Base-by-base conservation (phyloP, 2,329 filamentous ascomycete species). In the Achaetomium macrosporum region DNA sequence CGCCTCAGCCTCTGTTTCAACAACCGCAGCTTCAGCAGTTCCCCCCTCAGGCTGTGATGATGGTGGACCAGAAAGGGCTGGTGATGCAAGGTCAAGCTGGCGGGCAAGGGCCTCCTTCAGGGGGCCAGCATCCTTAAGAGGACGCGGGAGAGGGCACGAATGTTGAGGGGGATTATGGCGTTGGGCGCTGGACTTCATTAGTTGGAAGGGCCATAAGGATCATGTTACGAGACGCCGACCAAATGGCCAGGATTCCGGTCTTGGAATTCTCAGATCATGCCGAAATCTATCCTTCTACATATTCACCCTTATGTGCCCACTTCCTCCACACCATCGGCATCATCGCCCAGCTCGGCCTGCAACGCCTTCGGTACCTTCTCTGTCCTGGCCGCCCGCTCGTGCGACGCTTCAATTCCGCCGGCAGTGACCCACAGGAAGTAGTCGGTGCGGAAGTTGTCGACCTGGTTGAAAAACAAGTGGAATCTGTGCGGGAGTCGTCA, bases 391-490 rank as follows among this genome's bases (percentile, higher is more conserved):
- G 63, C 61, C 29, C 72, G 68, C 57, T 74, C 70, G 57, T 78
- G 76, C 0, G 83, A 81, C 7, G 79, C 83, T 37, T 79, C 71
- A 42, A 89, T 74, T 3, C 86, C 87, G 9, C 79, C 81, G 0
- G 85, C 84, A 0, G 85, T 88, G 45, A 88, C 73, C 78, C 87
- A 91, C 43, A 90, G 72, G 73, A 90, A 90, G 65, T 83, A 83
- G 61, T 84, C 81, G 11, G 79, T 81, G 59, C 79, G 79, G 71
- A 85, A 89, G 65, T 85, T 83, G 66, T 91, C 87, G 54, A 90
- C 79, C 68, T 90, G 87, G 65, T 88, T 83, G 72, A 89, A 90
- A 70, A 90, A 90, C 39, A 81, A 77, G 62, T 87, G 83, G 69
- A 90, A 90, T 15, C 85, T 88, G 61, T 15, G 16, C 15, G 15